phyloP scores from a whole-genome alignment of 1,284 basidiomycete species.

The Cryptococcus maquisensis region DNA sequence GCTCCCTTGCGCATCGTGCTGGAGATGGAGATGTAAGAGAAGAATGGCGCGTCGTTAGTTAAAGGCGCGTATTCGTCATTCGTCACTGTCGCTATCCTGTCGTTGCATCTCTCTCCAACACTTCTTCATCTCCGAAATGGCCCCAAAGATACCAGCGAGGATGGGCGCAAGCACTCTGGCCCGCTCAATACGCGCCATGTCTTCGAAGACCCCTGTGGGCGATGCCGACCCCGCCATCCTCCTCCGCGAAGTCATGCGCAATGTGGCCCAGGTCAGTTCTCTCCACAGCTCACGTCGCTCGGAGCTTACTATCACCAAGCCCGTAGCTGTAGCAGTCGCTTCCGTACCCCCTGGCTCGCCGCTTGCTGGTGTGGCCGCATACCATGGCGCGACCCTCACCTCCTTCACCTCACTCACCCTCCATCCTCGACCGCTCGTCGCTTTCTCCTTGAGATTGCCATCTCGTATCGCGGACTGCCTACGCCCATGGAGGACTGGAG shows the following conservation, averaged over 20 bases:
- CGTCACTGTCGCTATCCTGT: no score
- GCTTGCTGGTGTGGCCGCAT: slow-evolving; percentile 15
- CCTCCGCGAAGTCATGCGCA: slow-evolving; percentile 46
- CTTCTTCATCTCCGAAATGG: no score
- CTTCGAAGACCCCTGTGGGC: no score
- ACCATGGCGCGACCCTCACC: slow-evolving; percentile 84
- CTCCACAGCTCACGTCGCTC: no score
- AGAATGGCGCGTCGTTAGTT: no score
- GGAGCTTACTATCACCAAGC: slow-evolving; percentile 20
- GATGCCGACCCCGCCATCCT: slow-evolving; percentile 19
- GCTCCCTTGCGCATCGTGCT: slow-evolving; percentile 51
- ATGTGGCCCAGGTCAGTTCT: slow-evolving; percentile 45
- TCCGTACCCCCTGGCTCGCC: slow-evolving; percentile 12
- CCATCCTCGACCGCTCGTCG: slow-evolving; percentile 76
- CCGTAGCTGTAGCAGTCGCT: slow-evolving; percentile 46
- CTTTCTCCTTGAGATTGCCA: slow-evolving; percentile 82
- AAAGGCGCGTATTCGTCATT: no score
- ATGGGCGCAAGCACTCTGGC: no score
- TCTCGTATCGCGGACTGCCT: slow-evolving; percentile 71
- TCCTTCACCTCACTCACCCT: slow-evolving; percentile 88
- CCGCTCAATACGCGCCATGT: no score
- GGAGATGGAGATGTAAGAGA: neutral
- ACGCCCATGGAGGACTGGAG: slow-evolving; percentile 39
- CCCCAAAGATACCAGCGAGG: no score
- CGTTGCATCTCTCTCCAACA: no score